A percentile compares a stretch with the other conserved stretches of the same genome.
Conservation (phyloP, 2,329 filamentous ascomycete genomes). For the Apiospora hydei region DNA sequence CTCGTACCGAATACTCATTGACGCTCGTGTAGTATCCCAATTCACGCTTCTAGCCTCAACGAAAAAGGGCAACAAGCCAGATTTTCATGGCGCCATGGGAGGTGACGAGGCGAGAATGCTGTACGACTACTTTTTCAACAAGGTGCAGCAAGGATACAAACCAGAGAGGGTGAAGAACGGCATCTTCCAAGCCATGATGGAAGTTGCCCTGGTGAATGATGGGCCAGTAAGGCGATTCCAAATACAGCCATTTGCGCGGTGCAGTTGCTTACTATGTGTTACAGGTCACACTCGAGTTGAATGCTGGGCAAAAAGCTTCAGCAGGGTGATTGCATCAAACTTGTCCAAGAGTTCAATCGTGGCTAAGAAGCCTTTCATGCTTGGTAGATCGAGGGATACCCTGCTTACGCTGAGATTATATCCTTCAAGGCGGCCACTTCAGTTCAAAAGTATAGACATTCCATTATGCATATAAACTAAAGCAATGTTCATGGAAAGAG, state of each 20-base stretch:
- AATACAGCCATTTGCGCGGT: neutral
- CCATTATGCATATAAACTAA: neutral
- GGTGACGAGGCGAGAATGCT: slow-evolving; percentile 80
- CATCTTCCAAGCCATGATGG: slow-evolving; percentile 99
- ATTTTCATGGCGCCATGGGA: slow-evolving; percentile 88
- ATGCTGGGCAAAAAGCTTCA: slow-evolving; percentile 29
- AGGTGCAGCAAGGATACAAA: slow-evolving; percentile 75
- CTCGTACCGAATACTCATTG: neutral
- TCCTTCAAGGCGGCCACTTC: neutral
- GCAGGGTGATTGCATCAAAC: neutral
- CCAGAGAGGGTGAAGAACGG: slow-evolving; percentile 86
- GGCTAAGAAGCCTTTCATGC: neutral
- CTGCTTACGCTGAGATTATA: neutral
- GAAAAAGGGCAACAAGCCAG: slow-evolving; percentile 95
- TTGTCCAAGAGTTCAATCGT: neutral
- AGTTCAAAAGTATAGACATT: neutral
- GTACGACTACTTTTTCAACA: slow-evolving; percentile 84
- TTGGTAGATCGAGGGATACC: neutral
- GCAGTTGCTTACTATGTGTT: slow-evolving; percentile 28
- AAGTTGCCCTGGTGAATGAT: slow-evolving; percentile 91
- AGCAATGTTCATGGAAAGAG: slow-evolving; percentile 15
- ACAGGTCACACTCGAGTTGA: slow-evolving; percentile 50
- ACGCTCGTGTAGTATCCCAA: slow-evolving; percentile 77
- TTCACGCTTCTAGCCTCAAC: slow-evolving; percentile 92
- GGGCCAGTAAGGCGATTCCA: slow-evolving; percentile 58